phyloP scores from a whole-genome alignment of 139 green algal genomes.

The Micromonas pusilla region DNA sequence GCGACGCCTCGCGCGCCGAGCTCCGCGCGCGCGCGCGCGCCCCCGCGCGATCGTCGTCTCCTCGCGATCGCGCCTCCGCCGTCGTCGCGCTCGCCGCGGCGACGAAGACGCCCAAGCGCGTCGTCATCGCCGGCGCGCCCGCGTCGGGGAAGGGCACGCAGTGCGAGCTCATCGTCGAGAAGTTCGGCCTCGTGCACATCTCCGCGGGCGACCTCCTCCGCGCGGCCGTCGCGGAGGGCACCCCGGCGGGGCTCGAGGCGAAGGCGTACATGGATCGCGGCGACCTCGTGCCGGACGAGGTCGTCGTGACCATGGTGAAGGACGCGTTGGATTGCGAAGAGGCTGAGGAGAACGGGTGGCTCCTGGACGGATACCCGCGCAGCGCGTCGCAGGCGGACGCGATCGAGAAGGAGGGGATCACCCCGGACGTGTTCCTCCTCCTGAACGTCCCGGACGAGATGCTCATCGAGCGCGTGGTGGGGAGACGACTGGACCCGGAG shows the following conservation, averaged over 20 bases:
- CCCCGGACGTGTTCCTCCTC: constrained; percentile 90
- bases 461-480: constrained; percentile 89
- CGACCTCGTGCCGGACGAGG: constrained; percentile 87
- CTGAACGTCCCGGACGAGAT: constrained; percentile 90
- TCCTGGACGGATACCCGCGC: constrained; percentile 95
- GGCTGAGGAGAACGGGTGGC: constrained; percentile 64
- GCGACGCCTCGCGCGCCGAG: too few relatives aligned
- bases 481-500: constrained; percentile 81
- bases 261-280: constrained; percentile 92
- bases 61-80: not conserved
- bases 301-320: constrained; percentile 89
- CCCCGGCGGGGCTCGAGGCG: constrained; percentile 59
- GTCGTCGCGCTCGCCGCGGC: not conserved
- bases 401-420: constrained; percentile 82
- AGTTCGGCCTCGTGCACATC: constrained; percentile 92
- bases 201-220: constrained; percentile 91
- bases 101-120: constrained; percentile 35
- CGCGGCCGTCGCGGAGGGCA: constrained; percentile 83
- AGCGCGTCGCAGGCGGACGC: constrained; percentile 83
- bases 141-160: constrained; percentile 96
- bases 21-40: too few relatives aligned
- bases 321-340: constrained; percentile 43
- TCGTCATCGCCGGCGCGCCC: constrained; percentile 93
- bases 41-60: too few relatives aligned
- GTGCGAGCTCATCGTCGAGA: constrained; percentile 79